Base-by-base conservation (phyloP, 75 land plant genomes). In the Cryptomeria japonica region DNA sequence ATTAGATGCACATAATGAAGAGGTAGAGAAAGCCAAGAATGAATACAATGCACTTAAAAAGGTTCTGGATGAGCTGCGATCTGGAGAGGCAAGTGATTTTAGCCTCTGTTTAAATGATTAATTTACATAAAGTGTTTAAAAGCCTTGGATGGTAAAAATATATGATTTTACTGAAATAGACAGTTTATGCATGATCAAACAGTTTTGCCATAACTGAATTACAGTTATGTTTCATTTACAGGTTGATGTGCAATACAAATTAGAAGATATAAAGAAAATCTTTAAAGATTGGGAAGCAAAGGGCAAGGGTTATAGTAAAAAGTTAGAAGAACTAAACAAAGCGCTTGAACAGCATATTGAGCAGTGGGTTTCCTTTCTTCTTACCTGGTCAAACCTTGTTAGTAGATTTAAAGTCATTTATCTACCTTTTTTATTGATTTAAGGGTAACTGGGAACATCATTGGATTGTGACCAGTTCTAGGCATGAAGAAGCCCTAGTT, bases 211-310 rank as follows among this genome's bases (percentile, higher is more conserved):
- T 18, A 25, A 38, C 22, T 5, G 55, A 49, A 31, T 51, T 28
- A 31, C 61, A 18, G 16, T 16, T 34, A n/a, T 88, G n/a, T 68
- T 53, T 61, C 28, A 78, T 44, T n/a, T 11, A 64, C 91, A 98
- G 99, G 96, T 98, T 84, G 99, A 98, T 89, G 94, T 92, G 58
- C 96, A 96, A 37, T 94, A 88, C 87, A 95, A 95, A 90, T 79
- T 98, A 78, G 92, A 94, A 87, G 99, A 98, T 84, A 78, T 88
- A 86, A 98, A 95, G 91, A 96, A 94, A 84, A 44, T 86, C 31
- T 87, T 82, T 41, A 95, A 92, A 64, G 97, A 93, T 18, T 87
- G 92, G 90, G 99, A 96, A 84, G 88, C 87, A 88, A 95, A 92
- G 90, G 92, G 83, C 16, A 95, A 94, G 90, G 92, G 86, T 31